Evolutionary conservation across 345 rosid genomes (phyloP).

Genomic region (Cardiospermum halicacabum): DNA sequence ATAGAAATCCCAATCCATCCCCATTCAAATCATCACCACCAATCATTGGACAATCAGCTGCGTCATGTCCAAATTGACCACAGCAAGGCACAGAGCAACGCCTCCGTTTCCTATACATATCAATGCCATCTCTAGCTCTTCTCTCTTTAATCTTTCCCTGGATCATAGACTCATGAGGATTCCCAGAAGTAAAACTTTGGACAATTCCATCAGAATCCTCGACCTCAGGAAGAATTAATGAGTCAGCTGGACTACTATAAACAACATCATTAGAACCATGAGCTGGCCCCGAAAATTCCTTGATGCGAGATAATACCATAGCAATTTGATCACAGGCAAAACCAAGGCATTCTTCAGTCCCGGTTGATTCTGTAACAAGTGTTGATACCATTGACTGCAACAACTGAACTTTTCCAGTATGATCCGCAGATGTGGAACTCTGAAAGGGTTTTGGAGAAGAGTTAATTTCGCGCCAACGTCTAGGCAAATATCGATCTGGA

Average conservation of each 20-base stretch:
- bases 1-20: constrained; percentile 27
- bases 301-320: constrained; percentile 36
- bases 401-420: constrained; percentile 35
- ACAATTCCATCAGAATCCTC: constrained; percentile 45
- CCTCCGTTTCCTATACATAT: constrained; percentile 35
- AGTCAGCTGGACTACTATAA: constrained; percentile 38
- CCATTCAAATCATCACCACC: constrained; percentile 30
- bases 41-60: constrained; percentile 39
- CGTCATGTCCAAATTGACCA: constrained; percentile 47
- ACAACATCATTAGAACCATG: constrained; percentile 22
- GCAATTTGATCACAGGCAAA: constrained; percentile 50
- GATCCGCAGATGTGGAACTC: constrained; percentile 24
- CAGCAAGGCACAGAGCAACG: constrained; percentile 41
- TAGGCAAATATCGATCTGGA: constrained; percentile 43
- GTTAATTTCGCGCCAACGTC: constrained; percentile 30
- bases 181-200: constrained; percentile 31
- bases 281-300: constrained; percentile 34
- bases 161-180: constrained; percentile 27
- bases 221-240: constrained; percentile 41
- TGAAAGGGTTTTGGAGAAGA: constrained; percentile 21
- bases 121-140: constrained; percentile 35
- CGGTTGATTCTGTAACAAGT: constrained; percentile 39
- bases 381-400: constrained; percentile 48
- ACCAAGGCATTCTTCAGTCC: constrained; percentile 50
- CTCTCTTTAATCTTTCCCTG: constrained; percentile 49